phyloP scores from a whole-genome alignment of 305 asterid species.

The Solanum aculeatissimum region DNA sequence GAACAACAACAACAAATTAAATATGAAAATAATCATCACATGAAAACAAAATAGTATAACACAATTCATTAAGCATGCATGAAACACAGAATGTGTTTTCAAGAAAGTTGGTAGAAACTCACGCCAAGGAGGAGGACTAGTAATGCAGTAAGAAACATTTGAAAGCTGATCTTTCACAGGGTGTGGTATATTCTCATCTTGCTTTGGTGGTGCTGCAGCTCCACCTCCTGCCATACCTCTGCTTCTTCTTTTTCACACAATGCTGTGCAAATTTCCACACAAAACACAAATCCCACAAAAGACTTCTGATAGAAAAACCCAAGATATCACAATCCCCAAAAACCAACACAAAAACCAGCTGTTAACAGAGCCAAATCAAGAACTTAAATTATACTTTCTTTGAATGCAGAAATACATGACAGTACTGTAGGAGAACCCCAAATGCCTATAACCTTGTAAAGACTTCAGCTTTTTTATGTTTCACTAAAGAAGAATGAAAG shows the following conservation, averaged over 20 bases:
- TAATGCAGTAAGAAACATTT: slow-evolving; percentile 72
- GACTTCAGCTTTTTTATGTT: background rate
- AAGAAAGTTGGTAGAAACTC: slow-evolving; percentile 9
- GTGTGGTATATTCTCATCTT: slow-evolving; percentile 58
- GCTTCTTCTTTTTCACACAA: background rate
- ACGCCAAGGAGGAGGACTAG: slow-evolving; percentile 97
- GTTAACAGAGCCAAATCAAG: background rate
- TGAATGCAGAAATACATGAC: background rate
- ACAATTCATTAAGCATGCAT: background rate
- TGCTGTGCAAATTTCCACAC: slow-evolving; percentile 3
- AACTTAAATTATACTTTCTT: background rate
- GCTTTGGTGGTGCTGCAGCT: slow-evolving; percentile 57
- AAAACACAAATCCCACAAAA: slow-evolving; percentile 10
- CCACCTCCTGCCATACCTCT: slow-evolving; percentile 64
- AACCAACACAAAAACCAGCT: background rate
- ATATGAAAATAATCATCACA: background rate
- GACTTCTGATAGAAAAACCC: background rate
- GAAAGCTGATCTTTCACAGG: slow-evolving; percentile 78
- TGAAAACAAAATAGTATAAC: background rate
- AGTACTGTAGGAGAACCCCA: background rate
- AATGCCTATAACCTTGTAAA: background rate
- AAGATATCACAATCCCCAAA: slow-evolving; percentile 1
- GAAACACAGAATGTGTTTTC: background rate
- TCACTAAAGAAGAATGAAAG: background rate
- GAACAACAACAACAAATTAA: background rate